A percentile compares a stretch with the other conserved stretches of the same genome.
Conservation (phyloP, 164 flowering plant genomes). For the Umbilicus rupestris region DNA sequence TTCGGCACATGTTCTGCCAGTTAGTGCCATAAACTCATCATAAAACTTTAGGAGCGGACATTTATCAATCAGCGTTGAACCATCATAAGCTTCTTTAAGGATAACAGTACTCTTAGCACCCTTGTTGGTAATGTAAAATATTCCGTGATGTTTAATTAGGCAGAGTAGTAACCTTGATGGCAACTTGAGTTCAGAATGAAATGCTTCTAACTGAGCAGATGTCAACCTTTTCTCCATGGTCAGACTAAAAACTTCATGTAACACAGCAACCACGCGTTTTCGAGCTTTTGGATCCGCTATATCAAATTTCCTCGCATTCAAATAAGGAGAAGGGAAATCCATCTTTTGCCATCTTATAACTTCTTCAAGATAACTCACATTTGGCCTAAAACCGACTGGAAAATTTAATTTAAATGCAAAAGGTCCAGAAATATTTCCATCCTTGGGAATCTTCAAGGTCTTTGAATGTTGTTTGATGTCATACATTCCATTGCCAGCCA, state of each 20-base stretch:
- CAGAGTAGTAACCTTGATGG: conserved; percentile 72
- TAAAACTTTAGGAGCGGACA: conserved; percentile 58
- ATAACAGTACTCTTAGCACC: conserved; percentile 76
- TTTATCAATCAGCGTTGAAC: conserved; percentile 52
- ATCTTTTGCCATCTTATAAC: conserved; percentile 81
- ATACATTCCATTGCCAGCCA: conserved; percentile 23
- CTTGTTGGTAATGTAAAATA: conserved; percentile 88
- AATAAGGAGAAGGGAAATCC: conserved; percentile 93
- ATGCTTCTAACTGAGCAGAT: conserved; percentile 69
- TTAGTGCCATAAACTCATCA: conserved; percentile 58
- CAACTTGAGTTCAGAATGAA: conserved; percentile 55
- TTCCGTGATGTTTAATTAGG: conserved; percentile 79
- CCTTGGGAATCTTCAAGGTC: conserved; percentile 41
- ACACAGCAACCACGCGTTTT: conserved; percentile 76
- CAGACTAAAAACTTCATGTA: conserved; percentile 89
- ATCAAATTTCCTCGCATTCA: conserved; percentile 76
- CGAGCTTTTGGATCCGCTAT: conserved; percentile 57
- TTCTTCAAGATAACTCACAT: conserved; percentile 56
- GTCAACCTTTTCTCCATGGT: conserved; percentile 85
- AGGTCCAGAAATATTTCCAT: conserved; percentile 72
- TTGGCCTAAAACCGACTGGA: conserved; percentile 81
- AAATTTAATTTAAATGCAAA: conserved; percentile 52
- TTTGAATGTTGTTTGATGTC: conserved; percentile 12
- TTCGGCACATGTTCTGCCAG: conserved; percentile 41
- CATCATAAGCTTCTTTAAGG: conserved; percentile 85